Percentiles rank a stretch among this genome's conserved stretches.
Evolutionary conservation across 768 basidiomycete genomes (phyloP).

Genomic region (Trametes sanguinea): DNA sequence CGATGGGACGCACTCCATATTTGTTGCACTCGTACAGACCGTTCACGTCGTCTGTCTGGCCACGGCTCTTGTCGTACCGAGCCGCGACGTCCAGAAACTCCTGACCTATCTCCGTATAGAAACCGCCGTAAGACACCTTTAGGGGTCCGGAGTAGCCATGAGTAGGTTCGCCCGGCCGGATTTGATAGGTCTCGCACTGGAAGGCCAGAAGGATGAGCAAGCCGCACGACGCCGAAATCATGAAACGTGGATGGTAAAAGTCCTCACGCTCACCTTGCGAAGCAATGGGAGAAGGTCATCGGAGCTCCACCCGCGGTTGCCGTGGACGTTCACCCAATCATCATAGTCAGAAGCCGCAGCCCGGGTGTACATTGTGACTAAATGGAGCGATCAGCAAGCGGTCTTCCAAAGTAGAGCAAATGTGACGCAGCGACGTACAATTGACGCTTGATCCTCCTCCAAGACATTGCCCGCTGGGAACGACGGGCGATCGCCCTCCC

Average conservation of each 20-base stretch:
- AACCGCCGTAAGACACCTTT: slow-evolving; percentile 34
- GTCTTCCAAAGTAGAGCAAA: no score
- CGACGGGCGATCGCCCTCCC: slow-evolving; percentile 45
- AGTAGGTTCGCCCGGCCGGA: slow-evolving; percentile 30
- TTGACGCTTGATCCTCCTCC: slow-evolving; percentile 69
- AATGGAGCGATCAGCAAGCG: no score
- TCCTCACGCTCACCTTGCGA: slow-evolving; percentile 46
- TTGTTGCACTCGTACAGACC: slow-evolving; percentile 29
- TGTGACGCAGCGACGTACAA: slow-evolving; percentile 37
- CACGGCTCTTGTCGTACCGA: slow-evolving; percentile 26
- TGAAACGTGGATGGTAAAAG: neutral
- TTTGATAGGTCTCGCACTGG: slow-evolving; percentile 44
- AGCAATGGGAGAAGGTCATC: slow-evolving; percentile 58
- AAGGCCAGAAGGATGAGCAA: neutral
- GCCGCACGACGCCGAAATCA: slow-evolving; percentile 23
- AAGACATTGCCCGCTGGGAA: slow-evolving; percentile 50
- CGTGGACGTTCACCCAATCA: slow-evolving; percentile 54
- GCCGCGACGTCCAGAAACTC: slow-evolving; percentile 33
- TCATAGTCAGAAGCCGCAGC: slow-evolving; percentile 67
- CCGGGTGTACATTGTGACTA: slow-evolving; percentile 55
- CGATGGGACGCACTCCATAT: slow-evolving; percentile 27
- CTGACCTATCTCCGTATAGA: slow-evolving; percentile 25
- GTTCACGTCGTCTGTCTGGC: slow-evolving; percentile 26
- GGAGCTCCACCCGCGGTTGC: slow-evolving; percentile 65
- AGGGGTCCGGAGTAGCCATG: slow-evolving; percentile 54